phyloP scores from a whole-genome alignment of 805 yeast species.

The Pichia nakasei region DNA sequence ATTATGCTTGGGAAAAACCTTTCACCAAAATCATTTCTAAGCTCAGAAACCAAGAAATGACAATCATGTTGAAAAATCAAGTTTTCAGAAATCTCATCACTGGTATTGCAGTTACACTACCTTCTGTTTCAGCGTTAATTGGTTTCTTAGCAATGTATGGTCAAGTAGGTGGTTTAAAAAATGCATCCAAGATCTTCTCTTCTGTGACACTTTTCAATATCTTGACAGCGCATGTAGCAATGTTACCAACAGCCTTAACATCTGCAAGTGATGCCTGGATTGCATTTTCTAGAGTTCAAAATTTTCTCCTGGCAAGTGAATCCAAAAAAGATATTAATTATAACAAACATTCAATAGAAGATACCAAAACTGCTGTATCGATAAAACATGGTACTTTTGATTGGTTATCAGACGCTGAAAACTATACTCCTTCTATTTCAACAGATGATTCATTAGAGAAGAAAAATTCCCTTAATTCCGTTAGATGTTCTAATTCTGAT shows the following conservation, averaged over 20 bases:
- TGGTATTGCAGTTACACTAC: constrained; percentile 58
- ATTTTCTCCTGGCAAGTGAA: constrained; percentile 35
- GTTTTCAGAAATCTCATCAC: constrained; percentile 51
- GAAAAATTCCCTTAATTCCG: no score
- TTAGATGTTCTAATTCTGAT: constrained; percentile 21
- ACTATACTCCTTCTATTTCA: background rate
- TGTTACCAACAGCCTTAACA: constrained; percentile 64
- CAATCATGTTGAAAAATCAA: constrained; percentile 52
- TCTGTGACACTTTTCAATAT: constrained; percentile 61
- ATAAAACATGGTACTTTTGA: constrained; percentile 48
- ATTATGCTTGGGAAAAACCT: constrained; percentile 87
- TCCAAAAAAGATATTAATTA: constrained; percentile 25
- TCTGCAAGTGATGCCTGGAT: constrained; percentile 64
- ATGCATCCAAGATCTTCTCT: constrained; percentile 59
- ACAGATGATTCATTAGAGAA: background rate
- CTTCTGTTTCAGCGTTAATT: constrained; percentile 64
- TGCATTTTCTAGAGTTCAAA: constrained; percentile 51
- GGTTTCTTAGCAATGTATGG: constrained; percentile 37
- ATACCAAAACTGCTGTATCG: constrained; percentile 32
- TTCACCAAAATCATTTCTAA: constrained; percentile 48
- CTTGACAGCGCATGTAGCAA: constrained; percentile 51
- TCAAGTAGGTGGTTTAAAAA: constrained; percentile 27
- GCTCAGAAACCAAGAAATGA: constrained; percentile 55
- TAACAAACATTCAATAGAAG: constrained; percentile 9
- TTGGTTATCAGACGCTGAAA: constrained; percentile 42